Percentiles rank a stretch among this genome's conserved stretches.
Conservation (phyloP, 2,329 filamentous ascomycete species). For the Ascochyta clinopodiicola region DNA sequence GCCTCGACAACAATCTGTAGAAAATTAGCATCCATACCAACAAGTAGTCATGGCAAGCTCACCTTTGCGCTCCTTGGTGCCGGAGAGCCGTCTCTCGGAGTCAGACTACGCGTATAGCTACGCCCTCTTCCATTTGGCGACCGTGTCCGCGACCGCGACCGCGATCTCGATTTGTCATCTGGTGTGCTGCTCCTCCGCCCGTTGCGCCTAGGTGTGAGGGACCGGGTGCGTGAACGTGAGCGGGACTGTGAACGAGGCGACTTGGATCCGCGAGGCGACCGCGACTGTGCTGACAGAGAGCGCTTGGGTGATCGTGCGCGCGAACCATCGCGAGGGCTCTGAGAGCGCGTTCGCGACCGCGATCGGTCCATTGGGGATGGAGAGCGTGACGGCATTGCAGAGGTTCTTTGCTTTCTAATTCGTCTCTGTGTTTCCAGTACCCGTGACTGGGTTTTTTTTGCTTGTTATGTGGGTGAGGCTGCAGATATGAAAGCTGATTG, state of each 20-base stretch:
- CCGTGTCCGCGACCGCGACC: conserved; percentile 32
- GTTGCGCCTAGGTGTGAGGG: conserved; percentile 44
- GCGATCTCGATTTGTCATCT: conserved; percentile 34
- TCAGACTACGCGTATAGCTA: conserved; percentile 45
- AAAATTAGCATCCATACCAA: too few species aligned
- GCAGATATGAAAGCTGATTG: not conserved
- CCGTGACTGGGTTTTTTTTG: not conserved
- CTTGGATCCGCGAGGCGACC: conserved; percentile 46
- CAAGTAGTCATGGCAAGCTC: not conserved
- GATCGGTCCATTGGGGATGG: conserved; percentile 26
- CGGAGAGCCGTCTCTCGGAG: conserved; percentile 41
- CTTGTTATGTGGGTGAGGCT: not conserved
- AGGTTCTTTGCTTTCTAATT: not conserved
- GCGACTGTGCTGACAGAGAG: conserved; percentile 33
- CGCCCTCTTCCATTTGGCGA: conserved; percentile 38
- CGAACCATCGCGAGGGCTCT: conserved; percentile 53
- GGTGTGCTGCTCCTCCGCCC: conserved; percentile 44
- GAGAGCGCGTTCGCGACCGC: conserved; percentile 34
- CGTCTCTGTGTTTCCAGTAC: too few species aligned
- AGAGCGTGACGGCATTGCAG: conserved; percentile 33
- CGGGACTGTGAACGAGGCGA: conserved; percentile 47
- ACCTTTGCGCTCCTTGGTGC: conserved; percentile 50
- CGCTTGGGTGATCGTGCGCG: conserved; percentile 38
- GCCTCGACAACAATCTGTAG: conserved; percentile 91
- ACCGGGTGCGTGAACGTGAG: conserved; percentile 33